A percentile compares a stretch with the other conserved stretches of the same genome.
Conservation (phyloP, 176 grass and related monocot species). For the Triticum aestivum region DNA sequence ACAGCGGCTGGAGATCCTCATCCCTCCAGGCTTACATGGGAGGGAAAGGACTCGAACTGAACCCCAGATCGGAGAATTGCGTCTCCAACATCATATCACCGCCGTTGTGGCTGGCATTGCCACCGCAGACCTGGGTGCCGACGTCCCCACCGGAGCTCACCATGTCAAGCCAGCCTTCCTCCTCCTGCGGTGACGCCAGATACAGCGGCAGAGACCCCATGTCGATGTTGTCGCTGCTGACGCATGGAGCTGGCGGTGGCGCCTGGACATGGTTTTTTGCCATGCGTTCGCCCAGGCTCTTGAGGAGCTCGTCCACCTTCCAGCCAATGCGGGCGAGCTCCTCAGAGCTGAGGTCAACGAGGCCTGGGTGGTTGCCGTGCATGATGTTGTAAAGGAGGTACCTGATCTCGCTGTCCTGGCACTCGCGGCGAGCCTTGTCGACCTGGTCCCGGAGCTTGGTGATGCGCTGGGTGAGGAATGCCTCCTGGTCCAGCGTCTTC, state of each 20-base stretch:
- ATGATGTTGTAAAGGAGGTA: constrained; percentile 25
- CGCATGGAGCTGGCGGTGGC: not conserved
- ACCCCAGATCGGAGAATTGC: not conserved
- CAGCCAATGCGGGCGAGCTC: not conserved
- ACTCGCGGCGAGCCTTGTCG: not conserved
- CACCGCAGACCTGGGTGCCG: not conserved
- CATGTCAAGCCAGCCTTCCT: too few species aligned
- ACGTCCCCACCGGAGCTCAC: not conserved
- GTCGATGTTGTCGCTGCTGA: not conserved
- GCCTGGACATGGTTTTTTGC: not conserved
- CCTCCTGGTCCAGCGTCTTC: constrained; percentile 35
- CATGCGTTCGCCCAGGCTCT: not conserved
- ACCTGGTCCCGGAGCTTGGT: constrained; percentile 23
- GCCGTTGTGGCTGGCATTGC: not conserved
- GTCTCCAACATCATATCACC: not conserved
- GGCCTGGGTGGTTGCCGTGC: not conserved
- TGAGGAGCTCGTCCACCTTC: not conserved
- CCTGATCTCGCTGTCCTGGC: not conserved
- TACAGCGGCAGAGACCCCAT: too few species aligned
- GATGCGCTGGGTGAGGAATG: constrained; percentile 30
- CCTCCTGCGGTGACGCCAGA: too few species aligned
- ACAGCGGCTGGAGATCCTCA: too few species aligned
- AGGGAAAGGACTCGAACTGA: not conserved
- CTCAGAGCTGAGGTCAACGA: not conserved
- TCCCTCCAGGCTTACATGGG: too few species aligned